Evolutionary conservation across 78 protist species (phyloP).

Genomic region (Tieghemostelium lacteum): DNA sequence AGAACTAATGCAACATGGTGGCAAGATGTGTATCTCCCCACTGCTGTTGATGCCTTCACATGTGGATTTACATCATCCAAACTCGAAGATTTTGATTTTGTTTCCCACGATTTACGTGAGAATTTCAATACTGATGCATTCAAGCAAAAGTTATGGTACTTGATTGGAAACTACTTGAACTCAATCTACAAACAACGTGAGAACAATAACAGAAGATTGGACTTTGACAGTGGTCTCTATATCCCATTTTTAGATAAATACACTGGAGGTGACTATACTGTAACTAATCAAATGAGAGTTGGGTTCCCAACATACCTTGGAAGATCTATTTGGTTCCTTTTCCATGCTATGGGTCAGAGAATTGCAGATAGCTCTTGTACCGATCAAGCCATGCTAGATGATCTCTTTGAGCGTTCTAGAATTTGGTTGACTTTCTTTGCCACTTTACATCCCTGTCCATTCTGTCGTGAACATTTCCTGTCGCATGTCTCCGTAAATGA

Average conservation of each 20-base stretch:
- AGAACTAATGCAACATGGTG: background rate
- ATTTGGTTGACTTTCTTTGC: background rate
- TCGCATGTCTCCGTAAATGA: background rate
- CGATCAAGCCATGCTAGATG: background rate
- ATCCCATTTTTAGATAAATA: slow-evolving; percentile 30
- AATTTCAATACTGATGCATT: background rate
- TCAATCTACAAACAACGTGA: slow-evolving; percentile 17
- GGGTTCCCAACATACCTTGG: slow-evolving; percentile 32
- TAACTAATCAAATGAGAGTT: background rate
- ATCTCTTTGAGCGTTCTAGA: background rate
- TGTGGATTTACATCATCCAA: slow-evolving; percentile 7
- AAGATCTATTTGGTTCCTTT: slow-evolving; percentile 13
- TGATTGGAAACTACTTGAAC: background rate
- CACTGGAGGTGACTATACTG: slow-evolving; percentile 7
- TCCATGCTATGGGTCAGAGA: slow-evolving; percentile 22
- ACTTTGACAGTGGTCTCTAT: slow-evolving; percentile 21
- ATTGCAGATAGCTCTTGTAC: slow-evolving; percentile 5
- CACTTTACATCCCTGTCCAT: slow-evolving; percentile 27
- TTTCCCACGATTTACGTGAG: slow-evolving; percentile 4
- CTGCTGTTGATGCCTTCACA: background rate
- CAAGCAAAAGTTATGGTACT: slow-evolving; percentile 14
- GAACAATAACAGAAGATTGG: slow-evolving; percentile 13
- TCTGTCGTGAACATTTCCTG: slow-evolving; percentile 22
- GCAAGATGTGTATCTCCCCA: background rate
- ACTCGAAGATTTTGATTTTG: slow-evolving; percentile 3